Conservation (phyloP, 306 rosid species). For the Prunus salicina region DNA sequence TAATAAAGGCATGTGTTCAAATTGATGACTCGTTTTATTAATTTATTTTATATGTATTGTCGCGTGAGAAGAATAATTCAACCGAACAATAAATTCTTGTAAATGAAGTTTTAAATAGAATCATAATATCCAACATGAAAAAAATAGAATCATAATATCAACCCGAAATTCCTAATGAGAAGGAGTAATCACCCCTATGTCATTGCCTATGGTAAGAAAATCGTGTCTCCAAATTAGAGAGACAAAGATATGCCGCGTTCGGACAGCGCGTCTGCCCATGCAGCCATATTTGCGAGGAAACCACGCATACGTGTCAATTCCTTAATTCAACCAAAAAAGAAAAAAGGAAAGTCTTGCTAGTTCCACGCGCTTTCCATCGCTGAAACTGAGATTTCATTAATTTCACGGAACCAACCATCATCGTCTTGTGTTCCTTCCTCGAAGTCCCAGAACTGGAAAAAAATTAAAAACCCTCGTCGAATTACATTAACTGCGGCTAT, state of each 20-base stretch:
- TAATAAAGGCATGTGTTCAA: neutral
- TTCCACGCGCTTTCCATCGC: neutral
- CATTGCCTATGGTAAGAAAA: neutral
- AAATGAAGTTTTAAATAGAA: neutral
- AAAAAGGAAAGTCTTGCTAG: neutral
- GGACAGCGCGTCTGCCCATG: too few relatives aligned
- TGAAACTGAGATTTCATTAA: neutral
- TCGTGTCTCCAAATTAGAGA: neutral
- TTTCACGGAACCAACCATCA: neutral
- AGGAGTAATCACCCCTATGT: neutral
- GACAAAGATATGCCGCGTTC: neutral
- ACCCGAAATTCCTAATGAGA: neutral
- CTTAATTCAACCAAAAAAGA: neutral
- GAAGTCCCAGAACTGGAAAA: neutral
- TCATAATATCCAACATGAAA: neutral
- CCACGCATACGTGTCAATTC: too few relatives aligned
- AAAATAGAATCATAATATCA: neutral
- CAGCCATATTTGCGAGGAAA: too few relatives aligned
- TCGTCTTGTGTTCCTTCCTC: neutral
- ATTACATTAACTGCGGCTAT: neutral
- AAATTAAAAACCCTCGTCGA: neutral
- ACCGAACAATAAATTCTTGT: neutral
- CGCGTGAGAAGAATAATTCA: neutral
- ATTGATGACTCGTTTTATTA: neutral
- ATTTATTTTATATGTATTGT: neutral